These are phyloP conservation scores for Monosporascus sp. DNA, from an alignment of 2,329 filamentous ascomycete genomes.

Conservation along the genomic window DNA sequence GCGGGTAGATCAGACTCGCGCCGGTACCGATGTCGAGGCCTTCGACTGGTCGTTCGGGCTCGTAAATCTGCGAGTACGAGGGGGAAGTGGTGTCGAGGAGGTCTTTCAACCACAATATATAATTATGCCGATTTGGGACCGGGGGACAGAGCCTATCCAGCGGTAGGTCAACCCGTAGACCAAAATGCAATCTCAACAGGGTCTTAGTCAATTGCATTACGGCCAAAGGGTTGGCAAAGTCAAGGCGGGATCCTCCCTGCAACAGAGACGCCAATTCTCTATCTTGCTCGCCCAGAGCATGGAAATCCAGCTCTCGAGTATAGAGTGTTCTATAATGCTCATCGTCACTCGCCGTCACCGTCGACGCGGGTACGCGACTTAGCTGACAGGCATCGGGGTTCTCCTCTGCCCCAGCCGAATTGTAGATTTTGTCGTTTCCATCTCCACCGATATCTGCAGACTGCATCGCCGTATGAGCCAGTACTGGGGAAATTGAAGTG, in stretches of 20 bases:
- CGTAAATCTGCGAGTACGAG: slow-evolving; percentile 33
- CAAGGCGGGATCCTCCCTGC: slow-evolving; percentile 45
- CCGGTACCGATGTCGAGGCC: slow-evolving; percentile 89
- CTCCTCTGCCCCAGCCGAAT: no score
- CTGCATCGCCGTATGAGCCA: not conserved
- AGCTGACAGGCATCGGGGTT: no score
- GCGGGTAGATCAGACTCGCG: slow-evolving; percentile 84
- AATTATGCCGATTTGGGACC: slow-evolving; percentile 74
- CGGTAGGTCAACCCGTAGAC: slow-evolving; percentile 64
- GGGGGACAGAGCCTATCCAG: slow-evolving; percentile 80
- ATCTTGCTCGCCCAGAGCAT: slow-evolving; percentile 17
- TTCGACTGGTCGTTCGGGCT: slow-evolving; percentile 43
- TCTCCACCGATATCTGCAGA: not conserved
- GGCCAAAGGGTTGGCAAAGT: slow-evolving; percentile 74
- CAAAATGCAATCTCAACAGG: slow-evolving; percentile 71
- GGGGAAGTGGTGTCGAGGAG: slow-evolving; percentile 69
- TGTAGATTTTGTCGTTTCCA: no score
- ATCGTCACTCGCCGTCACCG: slow-evolving; percentile 8
- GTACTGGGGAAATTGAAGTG: not conserved
- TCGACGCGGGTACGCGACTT: no score
- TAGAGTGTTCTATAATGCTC: slow-evolving; percentile 22
- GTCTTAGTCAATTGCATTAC: slow-evolving; percentile 79
- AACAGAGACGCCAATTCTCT: slow-evolving; percentile 18
- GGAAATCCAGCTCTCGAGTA: slow-evolving; percentile 19
- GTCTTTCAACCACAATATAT: slow-evolving; percentile 81